phyloP scores from a whole-genome alignment of 2,329 filamentous ascomycete genomes.

The Colletotrichum sp. region DNA sequence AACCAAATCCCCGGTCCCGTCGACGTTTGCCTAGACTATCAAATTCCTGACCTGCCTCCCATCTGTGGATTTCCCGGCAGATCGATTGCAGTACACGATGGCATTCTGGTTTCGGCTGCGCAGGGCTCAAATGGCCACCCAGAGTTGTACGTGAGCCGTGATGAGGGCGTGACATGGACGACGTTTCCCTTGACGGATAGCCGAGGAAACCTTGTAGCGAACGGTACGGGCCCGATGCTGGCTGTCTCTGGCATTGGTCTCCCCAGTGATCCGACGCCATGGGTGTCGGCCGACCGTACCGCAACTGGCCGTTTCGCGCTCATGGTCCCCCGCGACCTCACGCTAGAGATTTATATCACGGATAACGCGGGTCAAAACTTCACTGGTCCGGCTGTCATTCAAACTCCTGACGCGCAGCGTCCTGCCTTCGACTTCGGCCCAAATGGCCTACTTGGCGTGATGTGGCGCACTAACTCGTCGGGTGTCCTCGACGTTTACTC shows the following conservation, averaged over 20 bases:
- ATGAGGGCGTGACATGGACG: not conserved
- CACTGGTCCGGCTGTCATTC: not conserved
- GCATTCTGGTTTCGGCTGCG: not conserved
- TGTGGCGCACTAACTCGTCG: not conserved
- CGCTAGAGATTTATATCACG: not conserved
- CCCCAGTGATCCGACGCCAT: not conserved
- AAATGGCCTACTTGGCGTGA: not conserved
- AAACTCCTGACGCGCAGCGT: not conserved
- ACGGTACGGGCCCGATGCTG: not conserved
- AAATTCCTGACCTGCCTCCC: not conserved
- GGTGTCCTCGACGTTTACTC: not conserved
- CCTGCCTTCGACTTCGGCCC: not conserved
- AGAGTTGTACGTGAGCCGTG: not conserved
- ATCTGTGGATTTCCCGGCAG: not conserved
- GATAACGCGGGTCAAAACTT: not conserved
- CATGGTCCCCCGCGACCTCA: not conserved
- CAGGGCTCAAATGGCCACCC: not conserved
- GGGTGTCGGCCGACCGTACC: not conserved
- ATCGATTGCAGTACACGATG: not conserved
- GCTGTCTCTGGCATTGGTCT: not conserved
- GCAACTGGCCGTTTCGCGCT: not conserved
- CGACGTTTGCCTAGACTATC: not conserved
- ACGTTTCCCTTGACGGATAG: not conserved
- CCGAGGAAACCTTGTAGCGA: not conserved
- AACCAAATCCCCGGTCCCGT: not conserved